Percentiles rank a stretch among this genome's conserved stretches.
These are phyloP conservation scores for Inga oerstediana DNA, from an alignment of 306 rosid species.

Conservation along the genomic window DNA sequence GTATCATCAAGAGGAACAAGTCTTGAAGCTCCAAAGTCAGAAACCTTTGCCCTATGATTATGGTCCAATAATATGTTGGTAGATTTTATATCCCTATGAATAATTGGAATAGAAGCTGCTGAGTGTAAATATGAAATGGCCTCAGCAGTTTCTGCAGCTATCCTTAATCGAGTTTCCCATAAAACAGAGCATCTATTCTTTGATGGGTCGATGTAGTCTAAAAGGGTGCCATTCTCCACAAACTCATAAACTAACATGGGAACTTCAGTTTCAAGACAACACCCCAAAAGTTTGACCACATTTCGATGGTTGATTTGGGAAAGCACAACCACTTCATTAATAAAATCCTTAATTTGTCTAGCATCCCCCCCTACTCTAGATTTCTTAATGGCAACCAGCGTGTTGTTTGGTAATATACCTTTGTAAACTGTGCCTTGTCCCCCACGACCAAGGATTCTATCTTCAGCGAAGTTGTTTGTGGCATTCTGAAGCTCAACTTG, in stretches of 20 bases:
- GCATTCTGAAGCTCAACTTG: constrained; percentile 41
- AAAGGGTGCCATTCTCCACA: constrained; percentile 40
- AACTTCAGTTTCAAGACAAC: constrained; percentile 50
- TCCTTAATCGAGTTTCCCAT: constrained; percentile 43
- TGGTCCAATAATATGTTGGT: constrained; percentile 51
- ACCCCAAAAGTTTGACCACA: constrained; percentile 52
- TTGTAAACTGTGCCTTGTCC: constrained; percentile 47
- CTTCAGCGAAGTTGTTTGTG: constrained; percentile 40
- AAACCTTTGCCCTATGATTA: constrained; percentile 41
- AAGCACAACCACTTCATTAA: constrained; percentile 46
- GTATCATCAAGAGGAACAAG: constrained; percentile 17
- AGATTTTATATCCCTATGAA: constrained; percentile 58
- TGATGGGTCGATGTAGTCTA: constrained; percentile 25
- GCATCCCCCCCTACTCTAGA: constrained; percentile 36
- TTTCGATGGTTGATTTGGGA: constrained; percentile 58
- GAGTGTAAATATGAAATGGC: constrained; percentile 56
- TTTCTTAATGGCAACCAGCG: constrained; percentile 43
- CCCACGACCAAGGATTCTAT: constrained; percentile 41
- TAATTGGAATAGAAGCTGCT: constrained; percentile 40
- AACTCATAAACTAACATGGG: constrained; percentile 61
- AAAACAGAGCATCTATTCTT: not conserved
- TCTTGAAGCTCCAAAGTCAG: constrained; percentile 42
- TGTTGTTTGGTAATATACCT: constrained; percentile 5
- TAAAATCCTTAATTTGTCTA: constrained; percentile 46
- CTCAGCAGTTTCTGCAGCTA: constrained; percentile 33